A percentile compares a stretch with the other conserved stretches of the same genome.
These are phyloP conservation scores for Eucalyptus brandiana DNA, from an alignment of 345 rosid genomes.

Conservation along the genomic window DNA sequence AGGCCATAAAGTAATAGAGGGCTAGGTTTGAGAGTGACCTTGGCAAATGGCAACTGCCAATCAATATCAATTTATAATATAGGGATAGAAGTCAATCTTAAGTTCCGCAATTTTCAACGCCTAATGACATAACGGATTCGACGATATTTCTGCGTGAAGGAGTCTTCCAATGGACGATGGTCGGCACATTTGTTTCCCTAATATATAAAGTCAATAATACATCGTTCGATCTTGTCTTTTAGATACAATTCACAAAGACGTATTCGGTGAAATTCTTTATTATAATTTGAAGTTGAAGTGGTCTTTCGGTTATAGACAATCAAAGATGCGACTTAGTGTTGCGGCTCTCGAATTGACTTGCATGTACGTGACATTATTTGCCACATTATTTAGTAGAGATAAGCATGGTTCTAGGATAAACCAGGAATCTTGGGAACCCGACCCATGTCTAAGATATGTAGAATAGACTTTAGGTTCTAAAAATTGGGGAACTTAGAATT, in stretches of 20 bases:
- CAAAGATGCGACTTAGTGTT: background rate
- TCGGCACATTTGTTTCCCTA: background rate
- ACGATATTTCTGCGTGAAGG: background rate
- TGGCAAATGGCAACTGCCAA: background rate
- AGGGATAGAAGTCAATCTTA: background rate
- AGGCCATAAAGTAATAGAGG: background rate
- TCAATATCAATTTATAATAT: background rate
- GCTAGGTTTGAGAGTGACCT: background rate
- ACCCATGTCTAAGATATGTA: too few relatives aligned
- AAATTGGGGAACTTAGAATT: too few relatives aligned
- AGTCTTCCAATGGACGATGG: background rate
- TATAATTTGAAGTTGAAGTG: background rate
- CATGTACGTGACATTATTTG: background rate
- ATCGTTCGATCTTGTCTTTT: background rate
- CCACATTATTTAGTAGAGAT: background rate
- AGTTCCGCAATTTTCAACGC: background rate
- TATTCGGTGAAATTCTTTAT: background rate
- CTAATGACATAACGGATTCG: background rate
- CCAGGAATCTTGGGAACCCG: too few relatives aligned
- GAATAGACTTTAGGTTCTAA: too few relatives aligned
- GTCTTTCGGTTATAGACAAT: background rate
- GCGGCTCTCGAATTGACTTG: background rate
- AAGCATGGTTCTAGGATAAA: too few relatives aligned
- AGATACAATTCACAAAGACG: background rate
- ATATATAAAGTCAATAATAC: background rate